A percentile compares a stretch with the other conserved stretches of the same genome.
Conservation (phyloP, 2,329 filamentous ascomycete species). For the Aureobasidium sp. region DNA sequence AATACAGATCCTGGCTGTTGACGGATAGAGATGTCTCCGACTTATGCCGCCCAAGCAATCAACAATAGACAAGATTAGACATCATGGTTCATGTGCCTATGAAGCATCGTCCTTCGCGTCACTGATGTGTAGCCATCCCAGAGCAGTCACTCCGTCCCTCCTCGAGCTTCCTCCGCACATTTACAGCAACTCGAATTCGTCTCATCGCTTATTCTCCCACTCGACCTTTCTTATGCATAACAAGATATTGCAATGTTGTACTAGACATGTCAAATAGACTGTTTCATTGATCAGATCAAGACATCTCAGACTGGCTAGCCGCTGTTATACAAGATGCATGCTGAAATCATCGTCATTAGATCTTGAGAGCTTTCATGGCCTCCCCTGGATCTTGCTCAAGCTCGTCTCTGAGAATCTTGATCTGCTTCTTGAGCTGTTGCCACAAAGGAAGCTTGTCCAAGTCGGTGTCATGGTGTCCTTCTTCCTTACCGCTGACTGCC, state of each 20-base stretch:
- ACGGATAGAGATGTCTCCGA: neutral
- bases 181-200: neutral
- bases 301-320: neutral
- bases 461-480: constrained; percentile 27
- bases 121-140: neutral
- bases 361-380: neutral
- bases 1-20: neutral
- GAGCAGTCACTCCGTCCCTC: neutral
- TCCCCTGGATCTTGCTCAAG: constrained; percentile 30
- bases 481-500: constrained; percentile 20
- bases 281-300: neutral
- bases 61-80: neutral
- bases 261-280: neutral
- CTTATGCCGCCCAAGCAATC: neutral
- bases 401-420: constrained; percentile 52
- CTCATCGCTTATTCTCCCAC: neutral
- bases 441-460: constrained; percentile 48
- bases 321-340: neutral
- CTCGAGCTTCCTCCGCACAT: neutral
- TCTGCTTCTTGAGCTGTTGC: constrained; percentile 56
- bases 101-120: neutral
- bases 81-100: neutral
- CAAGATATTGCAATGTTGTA: neutral
- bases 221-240: neutral
- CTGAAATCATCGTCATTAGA: neutral